Conservation (phyloP, 148 eudicot genomes). For the Tetragonia tetragonoides region DNA sequence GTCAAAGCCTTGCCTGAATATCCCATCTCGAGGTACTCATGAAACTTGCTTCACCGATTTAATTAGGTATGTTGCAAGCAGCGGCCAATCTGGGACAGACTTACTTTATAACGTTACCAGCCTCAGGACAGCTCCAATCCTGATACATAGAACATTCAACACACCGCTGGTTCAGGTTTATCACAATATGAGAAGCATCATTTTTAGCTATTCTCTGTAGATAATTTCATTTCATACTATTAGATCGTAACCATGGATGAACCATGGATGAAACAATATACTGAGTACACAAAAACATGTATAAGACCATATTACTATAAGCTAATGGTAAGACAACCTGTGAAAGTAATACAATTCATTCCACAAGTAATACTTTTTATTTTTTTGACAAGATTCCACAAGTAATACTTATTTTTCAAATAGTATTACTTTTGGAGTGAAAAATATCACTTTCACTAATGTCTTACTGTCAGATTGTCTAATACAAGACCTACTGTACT, state of each 20-base stretch:
- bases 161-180: neutral
- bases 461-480: no score
- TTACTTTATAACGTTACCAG: conserved; percentile 61
- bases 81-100: conserved; percentile 96
- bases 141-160: conserved; percentile 17
- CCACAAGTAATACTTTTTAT: no score
- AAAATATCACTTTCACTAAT: no score
- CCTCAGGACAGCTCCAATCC: conserved; percentile 90
- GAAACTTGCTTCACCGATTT: conserved; percentile 68
- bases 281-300: no score
- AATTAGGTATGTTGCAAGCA: conserved; percentile 87
- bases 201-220: neutral
- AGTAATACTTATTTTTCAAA: no score
- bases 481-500: no score
- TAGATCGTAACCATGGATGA: neutral
- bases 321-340: no score
- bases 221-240: neutral
- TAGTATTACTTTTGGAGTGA: no score
- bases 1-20: conserved; percentile 31
- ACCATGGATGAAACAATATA: neutral
- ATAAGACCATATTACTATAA: no score
- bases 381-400: no score
- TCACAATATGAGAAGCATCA: neutral
- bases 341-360: no score
- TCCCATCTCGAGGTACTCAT: conserved; percentile 61